Evolutionary conservation across 345 rosid genomes (phyloP).

Genomic region (Gossypium arboreum): DNA sequence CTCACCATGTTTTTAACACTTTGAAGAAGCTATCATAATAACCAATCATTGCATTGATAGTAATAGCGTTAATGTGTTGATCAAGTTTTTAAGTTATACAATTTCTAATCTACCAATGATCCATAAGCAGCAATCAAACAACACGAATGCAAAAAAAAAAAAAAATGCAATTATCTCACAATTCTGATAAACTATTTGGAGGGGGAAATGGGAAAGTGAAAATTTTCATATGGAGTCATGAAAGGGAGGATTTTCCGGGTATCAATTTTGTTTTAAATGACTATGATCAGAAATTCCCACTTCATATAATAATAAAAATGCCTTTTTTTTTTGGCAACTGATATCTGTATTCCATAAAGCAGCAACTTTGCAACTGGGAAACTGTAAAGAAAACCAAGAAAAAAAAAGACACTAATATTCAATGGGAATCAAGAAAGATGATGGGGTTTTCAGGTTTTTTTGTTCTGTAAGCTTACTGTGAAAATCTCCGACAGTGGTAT

Average conservation of each 20-base stretch:
- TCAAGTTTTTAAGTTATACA: not conserved
- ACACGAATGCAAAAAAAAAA: not conserved
- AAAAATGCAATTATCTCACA: not conserved
- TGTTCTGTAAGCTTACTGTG: conserved; percentile 36
- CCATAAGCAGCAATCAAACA: not conserved
- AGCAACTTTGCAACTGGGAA: conserved; percentile 1
- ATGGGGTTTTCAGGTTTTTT: not conserved
- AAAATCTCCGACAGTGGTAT: conserved; percentile 42
- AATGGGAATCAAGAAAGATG: not conserved
- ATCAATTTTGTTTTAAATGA: not conserved
- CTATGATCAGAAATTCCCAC: not conserved
- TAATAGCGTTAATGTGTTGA: not conserved
- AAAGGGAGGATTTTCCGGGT: not conserved
- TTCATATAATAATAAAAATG: not conserved
- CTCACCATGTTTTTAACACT: not conserved
- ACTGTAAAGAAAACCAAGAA: not conserved
- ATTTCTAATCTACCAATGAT: not conserved
- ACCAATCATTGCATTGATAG: not conserved
- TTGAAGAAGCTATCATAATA: not conserved
- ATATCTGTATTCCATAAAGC: not conserved
- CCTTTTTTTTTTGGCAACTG: not conserved
- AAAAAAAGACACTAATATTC: not conserved
- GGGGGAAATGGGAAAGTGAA: not conserved
- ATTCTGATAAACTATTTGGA: not conserved
- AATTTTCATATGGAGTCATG: not conserved